Evolutionary conservation across 805 yeast species (phyloP).

Genomic region (Zygosaccharomyces pseudorouxii): DNA sequence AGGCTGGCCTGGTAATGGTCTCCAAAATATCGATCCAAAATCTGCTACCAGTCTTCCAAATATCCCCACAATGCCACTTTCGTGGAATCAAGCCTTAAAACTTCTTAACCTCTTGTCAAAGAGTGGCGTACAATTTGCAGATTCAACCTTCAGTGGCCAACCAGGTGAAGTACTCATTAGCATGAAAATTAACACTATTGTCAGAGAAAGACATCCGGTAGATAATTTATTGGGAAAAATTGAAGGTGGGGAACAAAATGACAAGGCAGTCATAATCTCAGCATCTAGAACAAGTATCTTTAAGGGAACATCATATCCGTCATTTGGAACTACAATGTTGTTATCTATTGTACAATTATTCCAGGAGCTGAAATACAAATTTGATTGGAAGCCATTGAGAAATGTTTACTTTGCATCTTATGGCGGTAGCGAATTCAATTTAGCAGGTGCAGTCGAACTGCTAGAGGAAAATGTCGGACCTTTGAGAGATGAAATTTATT

Average conservation of each 20-base stretch:
- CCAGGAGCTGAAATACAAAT: constrained; percentile 55
- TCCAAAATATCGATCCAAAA: constrained; percentile 40
- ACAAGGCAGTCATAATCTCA: constrained; percentile 69
- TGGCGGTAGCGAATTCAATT: constrained; percentile 75
- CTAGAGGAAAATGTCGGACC: constrained; percentile 51
- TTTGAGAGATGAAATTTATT: constrained; percentile 55
- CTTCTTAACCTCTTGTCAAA: constrained; percentile 33
- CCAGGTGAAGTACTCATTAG: constrained; percentile 18
- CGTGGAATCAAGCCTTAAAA: constrained; percentile 61
- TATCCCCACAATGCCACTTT: constrained; percentile 72
- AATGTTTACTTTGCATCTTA: constrained; percentile 78
- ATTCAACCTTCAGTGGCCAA: constrained; percentile 23
- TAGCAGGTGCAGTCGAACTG: constrained; percentile 83
- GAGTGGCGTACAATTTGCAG: constrained; percentile 26
- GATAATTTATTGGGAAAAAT: constrained; percentile 80
- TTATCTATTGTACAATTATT: constrained; percentile 68
- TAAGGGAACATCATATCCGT: constrained; percentile 66
- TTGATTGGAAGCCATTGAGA: constrained; percentile 80
- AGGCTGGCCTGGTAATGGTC: constrained; percentile 53
- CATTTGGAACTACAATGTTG: constrained; percentile 69
- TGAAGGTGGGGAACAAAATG: constrained; percentile 74
- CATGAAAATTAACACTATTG: constrained; percentile 40
- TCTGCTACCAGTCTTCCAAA: constrained; percentile 55
- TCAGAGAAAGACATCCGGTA: constrained; percentile 54
- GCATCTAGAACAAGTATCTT: constrained; percentile 77